Percentiles rank a stretch among this genome's conserved stretches.
Conservation (phyloP, 176 grass and related monocot species). For the Areca catechu region DNA sequence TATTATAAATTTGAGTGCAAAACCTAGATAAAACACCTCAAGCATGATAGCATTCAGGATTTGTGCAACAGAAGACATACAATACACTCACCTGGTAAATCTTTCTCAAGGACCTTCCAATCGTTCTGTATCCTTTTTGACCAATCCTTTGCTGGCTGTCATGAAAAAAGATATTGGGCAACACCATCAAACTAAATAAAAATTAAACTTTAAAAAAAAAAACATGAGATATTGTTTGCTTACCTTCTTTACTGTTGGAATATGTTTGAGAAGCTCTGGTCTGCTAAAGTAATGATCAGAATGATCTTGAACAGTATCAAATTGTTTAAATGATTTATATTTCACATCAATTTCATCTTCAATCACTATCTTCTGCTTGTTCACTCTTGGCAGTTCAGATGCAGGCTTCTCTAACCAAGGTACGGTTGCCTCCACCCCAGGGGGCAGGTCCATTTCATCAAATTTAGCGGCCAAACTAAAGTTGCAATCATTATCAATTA, state of each 20-base stretch:
- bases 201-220: constrained; percentile 7
- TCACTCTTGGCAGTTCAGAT: constrained; percentile 9
- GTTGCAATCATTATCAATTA: constrained; percentile 22
- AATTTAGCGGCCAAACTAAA: constrained; percentile 45
- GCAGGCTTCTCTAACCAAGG: constrained; percentile 27
- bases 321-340: constrained; percentile 45
- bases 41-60: background rate
- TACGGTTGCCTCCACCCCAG: constrained; percentile 23
- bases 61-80: background rate
- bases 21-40: constrained; percentile 4
- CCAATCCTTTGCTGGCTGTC: constrained; percentile 57
- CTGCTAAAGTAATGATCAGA: constrained; percentile 59
- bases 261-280: constrained; percentile 1
- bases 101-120: constrained; percentile 68
- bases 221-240: background rate
- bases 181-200: constrained; percentile 1
- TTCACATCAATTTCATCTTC: constrained; percentile 40
- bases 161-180: background rate
- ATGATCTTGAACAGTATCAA: constrained; percentile 53
- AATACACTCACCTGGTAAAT: constrained; percentile 46
- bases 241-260: background rate
- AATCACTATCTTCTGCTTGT: constrained; percentile 22
- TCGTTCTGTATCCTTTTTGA: constrained; percentile 49
- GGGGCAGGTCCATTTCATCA: constrained; percentile 33
- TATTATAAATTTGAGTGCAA: too few species aligned